A percentile compares a stretch with the other conserved stretches of the same genome.
Conservation (phyloP, 805 yeast genomes). For the Metschnikowia anglica region DNA sequence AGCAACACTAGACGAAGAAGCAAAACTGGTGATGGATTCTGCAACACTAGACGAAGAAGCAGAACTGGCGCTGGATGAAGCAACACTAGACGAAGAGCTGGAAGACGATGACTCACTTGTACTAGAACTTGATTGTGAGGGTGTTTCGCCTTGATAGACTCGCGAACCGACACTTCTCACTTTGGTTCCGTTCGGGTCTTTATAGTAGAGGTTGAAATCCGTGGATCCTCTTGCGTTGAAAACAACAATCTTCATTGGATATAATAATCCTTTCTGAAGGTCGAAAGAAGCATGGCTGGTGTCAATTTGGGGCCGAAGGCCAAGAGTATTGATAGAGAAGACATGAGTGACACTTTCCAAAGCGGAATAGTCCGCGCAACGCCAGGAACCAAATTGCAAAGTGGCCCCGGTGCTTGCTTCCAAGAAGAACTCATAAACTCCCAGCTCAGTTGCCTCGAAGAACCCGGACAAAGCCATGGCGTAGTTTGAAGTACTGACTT, state of each 20-base stretch:
- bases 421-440: neutral
- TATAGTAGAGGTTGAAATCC: neutral
- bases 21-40: too few relatives aligned
- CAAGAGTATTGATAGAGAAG: neutral
- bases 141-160: neutral
- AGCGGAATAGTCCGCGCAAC: neutral
- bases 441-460: neutral
- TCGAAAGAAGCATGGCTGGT: neutral
- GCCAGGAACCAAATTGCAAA: neutral
- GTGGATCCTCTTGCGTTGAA: neutral
- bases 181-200: neutral
- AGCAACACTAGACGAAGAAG: too few relatives aligned
- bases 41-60: too few relatives aligned
- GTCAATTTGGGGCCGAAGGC: neutral
- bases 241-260: neutral
- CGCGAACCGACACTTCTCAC: neutral
- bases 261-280: neutral
- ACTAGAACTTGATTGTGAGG: too few relatives aligned
- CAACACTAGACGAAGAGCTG: too few relatives aligned
- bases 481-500: neutral
- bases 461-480: neutral
- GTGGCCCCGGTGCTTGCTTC: neutral
- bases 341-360: neutral
- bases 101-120: too few relatives aligned
- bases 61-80: too few relatives aligned